phyloP scores from a whole-genome alignment of 2,329 filamentous ascomycete species.

The Aspergillus terreus region DNA sequence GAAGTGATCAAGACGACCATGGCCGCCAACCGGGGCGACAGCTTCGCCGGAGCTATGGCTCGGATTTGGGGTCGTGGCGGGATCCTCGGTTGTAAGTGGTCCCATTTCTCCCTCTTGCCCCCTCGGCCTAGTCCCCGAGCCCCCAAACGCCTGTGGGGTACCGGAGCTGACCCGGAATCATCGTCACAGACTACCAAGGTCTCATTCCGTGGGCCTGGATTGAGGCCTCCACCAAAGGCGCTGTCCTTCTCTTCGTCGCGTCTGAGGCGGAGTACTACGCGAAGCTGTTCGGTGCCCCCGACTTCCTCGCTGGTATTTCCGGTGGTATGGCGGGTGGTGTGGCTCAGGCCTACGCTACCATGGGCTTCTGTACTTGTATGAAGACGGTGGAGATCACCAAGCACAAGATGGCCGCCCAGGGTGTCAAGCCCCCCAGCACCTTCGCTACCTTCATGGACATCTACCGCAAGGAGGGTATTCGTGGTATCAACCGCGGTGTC shows the following conservation, averaged over 20 bases:
- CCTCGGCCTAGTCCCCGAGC: background rate
- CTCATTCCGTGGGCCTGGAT: constrained; percentile 99
- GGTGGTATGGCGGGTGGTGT: constrained; percentile 94
- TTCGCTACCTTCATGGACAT: constrained; percentile 96
- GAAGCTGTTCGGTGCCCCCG: constrained; percentile 72
- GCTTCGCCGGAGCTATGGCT: constrained; percentile 73
- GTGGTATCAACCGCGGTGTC: constrained; percentile 96
- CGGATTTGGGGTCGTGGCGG: constrained; percentile 94
- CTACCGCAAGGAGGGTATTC: constrained; percentile 89
- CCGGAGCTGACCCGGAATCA: constrained; percentile 12
- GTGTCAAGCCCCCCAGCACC: constrained; percentile 82
- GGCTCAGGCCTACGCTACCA: constrained; percentile 97
- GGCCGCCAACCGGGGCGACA: constrained; percentile 91
- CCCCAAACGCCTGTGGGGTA: constrained; percentile 8
- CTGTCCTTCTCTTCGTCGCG: constrained; percentile 97
- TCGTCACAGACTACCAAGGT: constrained; percentile 83
- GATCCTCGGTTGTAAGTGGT: constrained; percentile 78
- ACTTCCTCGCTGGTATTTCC: constrained; percentile 83
- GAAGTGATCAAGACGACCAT: constrained; percentile 99
- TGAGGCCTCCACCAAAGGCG: constrained; percentile 98
- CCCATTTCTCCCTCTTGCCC: constrained; percentile 8
- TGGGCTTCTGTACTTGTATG: constrained; percentile 99
- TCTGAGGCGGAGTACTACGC: constrained; percentile 97
- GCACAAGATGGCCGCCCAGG: constrained; percentile 82
- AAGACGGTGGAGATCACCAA: constrained; percentile 99